A percentile compares a stretch with the other conserved stretches of the same genome.
These are phyloP conservation scores for Alternaria arborescens DNA, from an alignment of 2,329 filamentous ascomycete genomes.

Conservation along the genomic window DNA sequence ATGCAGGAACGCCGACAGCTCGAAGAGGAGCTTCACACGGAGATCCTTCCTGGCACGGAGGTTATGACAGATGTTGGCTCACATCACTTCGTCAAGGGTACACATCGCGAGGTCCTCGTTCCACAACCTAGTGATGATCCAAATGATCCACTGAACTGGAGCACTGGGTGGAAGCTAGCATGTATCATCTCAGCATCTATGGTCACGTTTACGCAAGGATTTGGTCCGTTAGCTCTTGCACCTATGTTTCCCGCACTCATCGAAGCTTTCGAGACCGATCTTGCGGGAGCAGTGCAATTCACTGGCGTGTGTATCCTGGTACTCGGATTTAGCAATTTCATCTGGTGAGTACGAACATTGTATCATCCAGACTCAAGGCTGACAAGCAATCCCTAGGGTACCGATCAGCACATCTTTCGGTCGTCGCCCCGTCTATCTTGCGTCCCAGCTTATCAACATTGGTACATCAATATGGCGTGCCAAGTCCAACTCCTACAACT, in stretches of 20 bases:
- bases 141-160: conserved; percentile 65
- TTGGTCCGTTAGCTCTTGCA: conserved; percentile 64
- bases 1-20: conserved; percentile 56
- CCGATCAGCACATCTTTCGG: conserved; percentile 65
- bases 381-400: conserved; percentile 53
- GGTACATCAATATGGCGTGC: conserved; percentile 67
- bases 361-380: neutral
- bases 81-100: conserved; percentile 69
- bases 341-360: conserved; percentile 56
- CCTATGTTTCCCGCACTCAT: conserved; percentile 69
- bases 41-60: conserved; percentile 66
- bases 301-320: conserved; percentile 66
- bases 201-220: conserved; percentile 62
- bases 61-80: conserved; percentile 68
- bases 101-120: conserved; percentile 58
- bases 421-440: conserved; percentile 62
- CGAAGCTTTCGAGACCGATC: conserved; percentile 61
- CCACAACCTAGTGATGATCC: conserved; percentile 63
- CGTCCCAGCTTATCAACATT: conserved; percentile 62
- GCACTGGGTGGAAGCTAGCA: conserved; percentile 57
- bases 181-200: conserved; percentile 58
- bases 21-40: conserved; percentile 61
- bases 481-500: conserved; percentile 64
- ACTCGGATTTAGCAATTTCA: conserved; percentile 67
- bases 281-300: conserved; percentile 65